Evolutionary conservation across 805 yeast genomes (phyloP), one percentile per base, ranked within the genome.

Genomic region (Myxozyma kluyveri): DNA sequence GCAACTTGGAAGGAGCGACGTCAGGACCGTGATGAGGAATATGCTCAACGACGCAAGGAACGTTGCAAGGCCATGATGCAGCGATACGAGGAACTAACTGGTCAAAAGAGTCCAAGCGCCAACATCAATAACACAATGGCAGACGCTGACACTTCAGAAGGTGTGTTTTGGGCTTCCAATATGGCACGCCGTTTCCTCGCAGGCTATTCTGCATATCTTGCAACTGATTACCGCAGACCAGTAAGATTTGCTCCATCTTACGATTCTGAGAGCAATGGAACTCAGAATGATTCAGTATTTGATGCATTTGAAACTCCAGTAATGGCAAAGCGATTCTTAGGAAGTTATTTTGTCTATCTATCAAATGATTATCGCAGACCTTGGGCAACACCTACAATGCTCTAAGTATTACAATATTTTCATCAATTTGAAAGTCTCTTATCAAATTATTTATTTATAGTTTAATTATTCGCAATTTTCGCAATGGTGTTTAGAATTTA

Each of bases 361-460:
- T 50, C 54, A 7, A 50, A 45, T 23, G 54, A 50, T 4, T 37
- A 23, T 4, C 45, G 42, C 2, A 43, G 54, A 9, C 54, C 49
- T 29, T 29, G n/a, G n/a, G n/a, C n/a, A n/a, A n/a, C n/a, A n/a
- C n/a, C n/a, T n/a, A n/a, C n/a, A n/a, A n/a, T n/a, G n/a, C n/a
- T n/a, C n/a, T n/a, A n/a, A n/a, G n/a, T n/a, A n/a, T n/a, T n/a
- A n/a, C n/a, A n/a, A n/a, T n/a, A n/a, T n/a, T n/a, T n/a, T n/a
- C n/a, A n/a, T n/a, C n/a, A n/a, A n/a, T n/a, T n/a, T n/a, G n/a
- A n/a, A n/a, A n/a, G n/a, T n/a, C n/a, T n/a, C n/a, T n/a, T n/a
- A n/a, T n/a, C n/a, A n/a, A n/a, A n/a, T n/a, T n/a, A n/a, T n/a
- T n/a, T n/a, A n/a, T n/a, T n/a, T n/a, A n/a, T n/a, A n/a, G n/a